Evolutionary conservation across 1,139 yeast species (phyloP), one percentile per base, ranked within the genome.

Genomic region (Yamadazyma atmosphaerica): DNA sequence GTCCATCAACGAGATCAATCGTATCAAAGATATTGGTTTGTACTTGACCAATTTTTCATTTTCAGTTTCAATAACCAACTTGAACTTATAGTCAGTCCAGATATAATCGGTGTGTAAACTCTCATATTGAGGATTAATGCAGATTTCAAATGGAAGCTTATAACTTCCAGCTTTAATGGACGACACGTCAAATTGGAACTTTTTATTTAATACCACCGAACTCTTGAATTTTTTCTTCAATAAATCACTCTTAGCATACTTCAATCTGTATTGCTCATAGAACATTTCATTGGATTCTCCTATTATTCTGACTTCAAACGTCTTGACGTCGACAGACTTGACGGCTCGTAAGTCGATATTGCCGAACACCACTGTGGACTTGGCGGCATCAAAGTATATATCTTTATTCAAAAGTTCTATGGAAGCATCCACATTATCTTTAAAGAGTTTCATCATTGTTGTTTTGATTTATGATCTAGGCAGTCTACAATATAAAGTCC

Each of bases 351-450:
- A 13, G 10, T 17, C 14, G 12, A 36, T 12, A 14, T 36, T 23
- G 10, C 39, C 39, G 14, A 36, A 36, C n/a, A 36, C 33, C 26
- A 36, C 13, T 4, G 36, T 36, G 21, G 36, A 13, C 14, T 33
- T 32, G 3, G 24, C 26, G 10, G 36, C 33, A 28, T 32, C 36
- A 24, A 33, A 36, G 29, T 28, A 36, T 6, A 36, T 12, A 13
- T 13, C 17, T 12, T 28, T 32, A 17, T 18, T 36, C 4, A 36
- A 10, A 18, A 36, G 33, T 18, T 33, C 29, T 17, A 36, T 33
- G 12, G 24, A 27, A 17, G 30, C 29, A 10, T 23, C 30, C 4
- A 36, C 19, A 12, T 23, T 21, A 29, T 26, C 19, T 33, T 28
- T 32, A 13, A 36, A 27, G 3, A 33, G 21, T 12, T 21, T 33